These are phyloP conservation scores for Onygena corvina DNA, from an alignment of 2,329 filamentous ascomycete species.

Conservation along the genomic window DNA sequence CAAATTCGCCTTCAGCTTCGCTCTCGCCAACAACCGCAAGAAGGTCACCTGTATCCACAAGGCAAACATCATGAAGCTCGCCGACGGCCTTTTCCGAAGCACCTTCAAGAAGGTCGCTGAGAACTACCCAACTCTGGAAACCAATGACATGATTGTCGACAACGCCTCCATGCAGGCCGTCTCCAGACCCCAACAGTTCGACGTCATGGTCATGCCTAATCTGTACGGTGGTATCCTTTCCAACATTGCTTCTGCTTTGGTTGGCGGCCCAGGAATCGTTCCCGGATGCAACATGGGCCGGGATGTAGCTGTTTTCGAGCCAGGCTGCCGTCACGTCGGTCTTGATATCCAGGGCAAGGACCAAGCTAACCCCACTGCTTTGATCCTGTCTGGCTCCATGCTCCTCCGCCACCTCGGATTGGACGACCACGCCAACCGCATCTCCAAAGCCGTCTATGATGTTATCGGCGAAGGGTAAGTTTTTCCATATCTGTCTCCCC, in stretches of 20 bases:
- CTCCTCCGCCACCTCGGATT: constrained; percentile 92
- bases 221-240: constrained; percentile 97
- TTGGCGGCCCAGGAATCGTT: constrained; percentile 92
- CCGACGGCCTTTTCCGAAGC: constrained; percentile 95
- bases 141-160: constrained; percentile 99
- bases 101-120: constrained; percentile 89
- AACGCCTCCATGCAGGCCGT: constrained; percentile 99
- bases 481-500: not conserved
- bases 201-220: constrained; percentile 99
- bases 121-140: constrained; percentile 90
- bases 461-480: constrained; percentile 82
- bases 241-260: constrained; percentile 95
- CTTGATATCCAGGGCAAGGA: constrained; percentile 99
- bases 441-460: constrained; percentile 68
- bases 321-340: constrained; percentile 96
- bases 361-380: constrained; percentile 93
- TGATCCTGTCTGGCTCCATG: constrained; percentile 94
- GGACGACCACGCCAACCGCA: constrained; percentile 95
- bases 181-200: constrained; percentile 90
- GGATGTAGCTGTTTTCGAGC: constrained; percentile 96
- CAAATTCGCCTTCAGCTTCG: constrained; percentile 97
- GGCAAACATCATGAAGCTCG: constrained; percentile 99
- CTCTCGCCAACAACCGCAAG: constrained; percentile 95
- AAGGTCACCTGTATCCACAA: constrained; percentile 99
- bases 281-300: constrained; percentile 99